Evolutionary conservation across 306 rosid species (phyloP).

Genomic region (Sicyos edulis): DNA sequence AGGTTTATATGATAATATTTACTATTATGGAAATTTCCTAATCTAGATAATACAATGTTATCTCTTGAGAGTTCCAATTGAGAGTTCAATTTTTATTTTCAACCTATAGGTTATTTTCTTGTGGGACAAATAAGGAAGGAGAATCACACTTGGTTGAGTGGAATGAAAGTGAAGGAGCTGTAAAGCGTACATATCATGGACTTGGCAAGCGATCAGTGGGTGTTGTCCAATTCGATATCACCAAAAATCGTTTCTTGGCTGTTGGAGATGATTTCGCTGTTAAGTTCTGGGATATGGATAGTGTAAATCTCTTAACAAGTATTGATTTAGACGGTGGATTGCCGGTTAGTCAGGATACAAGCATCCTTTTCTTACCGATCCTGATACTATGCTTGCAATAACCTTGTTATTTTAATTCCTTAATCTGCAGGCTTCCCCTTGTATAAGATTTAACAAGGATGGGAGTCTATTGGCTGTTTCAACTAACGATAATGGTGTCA

Average conservation of each 20-base stretch:
- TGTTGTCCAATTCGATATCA: conserved; percentile 93
- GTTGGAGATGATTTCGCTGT: conserved; percentile 76
- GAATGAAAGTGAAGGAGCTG: conserved; percentile 99
- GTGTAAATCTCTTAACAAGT: conserved; percentile 45
- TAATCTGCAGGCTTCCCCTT: conserved; percentile 76
- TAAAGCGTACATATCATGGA: conserved; percentile 79
- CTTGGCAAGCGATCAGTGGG: conserved; percentile 82
- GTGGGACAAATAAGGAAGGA: conserved; percentile 97
- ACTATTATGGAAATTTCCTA: conserved; percentile 5
- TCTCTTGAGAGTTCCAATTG: background rate
- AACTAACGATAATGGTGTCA: conserved; percentile 76
- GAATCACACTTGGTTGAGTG: conserved; percentile 95
- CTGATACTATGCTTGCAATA: conserved; percentile 12
- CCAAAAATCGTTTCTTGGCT: conserved; percentile 91
- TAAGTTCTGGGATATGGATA: conserved; percentile 99
- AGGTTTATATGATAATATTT: conserved; percentile 43
- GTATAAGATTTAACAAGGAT: conserved; percentile 91
- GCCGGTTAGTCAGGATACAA: conserved; percentile 46
- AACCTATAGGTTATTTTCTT: conserved; percentile 72
- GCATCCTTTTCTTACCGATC: background rate
- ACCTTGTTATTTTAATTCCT: conserved; percentile 34
- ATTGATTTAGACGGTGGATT: conserved; percentile 82
- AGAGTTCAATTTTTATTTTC: conserved; percentile 24
- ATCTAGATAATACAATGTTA: background rate
- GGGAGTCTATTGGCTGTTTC: conserved; percentile 87